These are phyloP conservation scores for Lachancea meyersii DNA, from an alignment of 805 yeast genomes.

Conservation along the genomic window DNA sequence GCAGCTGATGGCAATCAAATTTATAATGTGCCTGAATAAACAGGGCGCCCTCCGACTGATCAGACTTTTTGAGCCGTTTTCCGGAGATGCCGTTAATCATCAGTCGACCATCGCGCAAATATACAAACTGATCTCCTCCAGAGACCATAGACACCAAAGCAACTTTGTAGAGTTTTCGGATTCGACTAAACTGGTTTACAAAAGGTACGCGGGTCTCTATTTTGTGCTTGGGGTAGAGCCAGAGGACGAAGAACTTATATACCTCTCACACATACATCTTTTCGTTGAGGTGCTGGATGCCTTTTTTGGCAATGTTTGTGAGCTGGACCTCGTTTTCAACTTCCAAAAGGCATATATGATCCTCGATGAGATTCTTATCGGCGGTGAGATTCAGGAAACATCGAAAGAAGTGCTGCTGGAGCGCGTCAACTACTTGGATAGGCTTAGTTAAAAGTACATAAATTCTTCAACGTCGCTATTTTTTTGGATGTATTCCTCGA, in stretches of 20 bases:
- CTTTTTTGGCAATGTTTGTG: slow-evolving; percentile 87
- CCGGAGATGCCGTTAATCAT: slow-evolving; percentile 19
- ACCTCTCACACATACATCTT: slow-evolving; percentile 77
- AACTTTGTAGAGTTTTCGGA: slow-evolving; percentile 71
- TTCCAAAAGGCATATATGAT: slow-evolving; percentile 78
- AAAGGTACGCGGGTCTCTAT: slow-evolving; percentile 87
- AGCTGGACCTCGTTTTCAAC: slow-evolving; percentile 86
- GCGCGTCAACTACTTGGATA: slow-evolving; percentile 59
- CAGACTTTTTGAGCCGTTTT: slow-evolving; percentile 56
- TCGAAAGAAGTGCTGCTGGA: slow-evolving; percentile 62
- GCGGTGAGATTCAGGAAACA: slow-evolving; percentile 87
- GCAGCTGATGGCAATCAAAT: slow-evolving; percentile 64
- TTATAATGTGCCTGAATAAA: slow-evolving; percentile 74
- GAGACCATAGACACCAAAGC: slow-evolving; percentile 80
- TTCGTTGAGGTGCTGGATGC: slow-evolving; percentile 84
- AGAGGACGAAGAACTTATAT: slow-evolving; percentile 76
- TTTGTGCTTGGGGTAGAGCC: slow-evolving; percentile 78
- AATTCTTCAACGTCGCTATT: slow-evolving; percentile 7
- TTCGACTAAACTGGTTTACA: slow-evolving; percentile 63
- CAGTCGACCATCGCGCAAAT: slow-evolving; percentile 40
- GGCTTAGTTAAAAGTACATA: slow-evolving; percentile 37
- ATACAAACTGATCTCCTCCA: slow-evolving; percentile 69
- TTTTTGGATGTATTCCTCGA: slow-evolving; percentile 11
- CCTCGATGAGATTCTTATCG: slow-evolving; percentile 79
- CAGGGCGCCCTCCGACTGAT: slow-evolving; percentile 90